Evolutionary conservation across 345 rosid species (phyloP).

Genomic region (Kernera saxatilis): DNA sequence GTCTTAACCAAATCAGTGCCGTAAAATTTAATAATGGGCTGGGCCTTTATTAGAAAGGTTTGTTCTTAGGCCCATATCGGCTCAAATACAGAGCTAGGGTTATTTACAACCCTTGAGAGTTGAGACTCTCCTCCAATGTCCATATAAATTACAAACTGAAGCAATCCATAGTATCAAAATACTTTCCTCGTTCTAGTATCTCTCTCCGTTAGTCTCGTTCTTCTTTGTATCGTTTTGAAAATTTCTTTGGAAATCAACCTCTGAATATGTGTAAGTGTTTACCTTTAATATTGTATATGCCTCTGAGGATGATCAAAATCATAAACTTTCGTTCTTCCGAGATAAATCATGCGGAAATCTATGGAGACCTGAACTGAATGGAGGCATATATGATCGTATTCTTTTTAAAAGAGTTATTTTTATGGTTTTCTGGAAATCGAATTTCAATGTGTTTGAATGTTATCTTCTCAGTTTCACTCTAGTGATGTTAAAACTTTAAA

Average conservation of each 20-base stretch:
- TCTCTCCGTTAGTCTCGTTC: not conserved
- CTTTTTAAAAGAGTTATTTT: too few relatives aligned
- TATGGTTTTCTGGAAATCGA: not conserved
- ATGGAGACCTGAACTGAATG: conserved; percentile 66
- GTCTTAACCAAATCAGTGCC: not conserved
- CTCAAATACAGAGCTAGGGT: not conserved
- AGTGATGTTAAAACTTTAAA: conserved; percentile 33
- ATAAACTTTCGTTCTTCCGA: conserved; percentile 55
- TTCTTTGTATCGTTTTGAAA: not conserved
- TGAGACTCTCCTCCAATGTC: not conserved
- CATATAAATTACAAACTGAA: too few relatives aligned
- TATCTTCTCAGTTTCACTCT: conserved; percentile 22
- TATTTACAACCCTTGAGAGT: not conserved
- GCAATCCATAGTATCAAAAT: too few relatives aligned
- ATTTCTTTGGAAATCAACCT: not conserved
- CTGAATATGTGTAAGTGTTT: too few relatives aligned
- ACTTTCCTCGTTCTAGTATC: too few relatives aligned
- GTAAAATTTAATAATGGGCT: not conserved
- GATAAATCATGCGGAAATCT: conserved; percentile 27
- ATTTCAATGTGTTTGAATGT: conserved; percentile 3
- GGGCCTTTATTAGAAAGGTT: not conserved
- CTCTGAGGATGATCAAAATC: not conserved
- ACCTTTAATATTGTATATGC: too few relatives aligned
- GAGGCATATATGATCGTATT: conserved; percentile 30
- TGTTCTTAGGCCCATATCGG: not conserved